Percentiles rank a stretch among this genome's conserved stretches.
Conservation (phyloP, 1,139 yeast genomes). For the Ogataea hybrid region DNA sequence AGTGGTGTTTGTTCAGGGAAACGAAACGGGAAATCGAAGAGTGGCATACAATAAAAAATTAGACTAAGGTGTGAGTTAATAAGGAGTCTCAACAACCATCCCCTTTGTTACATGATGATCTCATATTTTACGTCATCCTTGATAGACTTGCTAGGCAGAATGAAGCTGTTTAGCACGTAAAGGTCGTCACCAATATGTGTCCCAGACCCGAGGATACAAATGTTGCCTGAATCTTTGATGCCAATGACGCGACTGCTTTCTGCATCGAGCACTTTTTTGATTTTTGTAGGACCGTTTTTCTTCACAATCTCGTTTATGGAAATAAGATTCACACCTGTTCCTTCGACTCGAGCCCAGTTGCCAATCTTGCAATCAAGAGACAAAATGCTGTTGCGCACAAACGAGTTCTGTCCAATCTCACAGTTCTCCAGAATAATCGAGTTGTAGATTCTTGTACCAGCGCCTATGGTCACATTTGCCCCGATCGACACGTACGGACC, state of each 20-base stretch:
- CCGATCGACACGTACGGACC: conserved; percentile 67
- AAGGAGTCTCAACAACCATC: neutral
- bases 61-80: neutral
- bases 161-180: conserved; percentile 57
- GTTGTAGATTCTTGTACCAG: conserved; percentile 56
- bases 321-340: conserved; percentile 47
- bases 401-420: conserved; percentile 47
- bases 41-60: neutral
- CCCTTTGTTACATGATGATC: conserved; percentile 48
- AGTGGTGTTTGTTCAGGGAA: neutral
- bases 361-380: conserved; percentile 52
- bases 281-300: conserved; percentile 22
- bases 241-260: conserved; percentile 40
- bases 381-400: conserved; percentile 51
- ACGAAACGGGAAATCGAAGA: conserved; percentile 2
- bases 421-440: conserved; percentile 50
- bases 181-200: conserved; percentile 54
- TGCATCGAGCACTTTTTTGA: conserved; percentile 22
- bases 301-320: conserved; percentile 27
- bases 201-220: conserved; percentile 53
- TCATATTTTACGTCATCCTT: conserved; percentile 54
- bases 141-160: conserved; percentile 60
- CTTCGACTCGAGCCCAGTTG: conserved; percentile 63
- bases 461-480: conserved; percentile 47
- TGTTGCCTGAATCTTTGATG: conserved; percentile 50